Evolutionary conservation across 306 rosid species (phyloP), one percentile per base, ranked within the genome.

Genomic region (Clitoria ternatea): DNA sequence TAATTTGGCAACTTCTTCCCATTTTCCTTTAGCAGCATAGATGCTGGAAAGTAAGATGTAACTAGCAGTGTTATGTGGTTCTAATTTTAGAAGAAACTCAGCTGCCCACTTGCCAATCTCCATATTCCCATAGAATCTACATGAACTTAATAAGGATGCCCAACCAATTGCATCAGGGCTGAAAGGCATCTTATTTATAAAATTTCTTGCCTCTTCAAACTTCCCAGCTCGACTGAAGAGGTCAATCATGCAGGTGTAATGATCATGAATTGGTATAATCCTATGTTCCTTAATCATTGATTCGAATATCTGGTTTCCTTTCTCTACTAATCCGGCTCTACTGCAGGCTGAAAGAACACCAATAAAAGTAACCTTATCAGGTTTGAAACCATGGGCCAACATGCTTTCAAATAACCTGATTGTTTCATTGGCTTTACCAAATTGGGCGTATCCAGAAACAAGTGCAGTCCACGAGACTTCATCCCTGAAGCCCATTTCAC

Each of bases 341-440:
- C 98, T 86, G 79, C 96, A 93, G 78, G 97, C 97, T 50, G 97
- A 90, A 73, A 93, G 87, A 79, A 90, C 97, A 57, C 97, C 98
- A 24, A 90, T 87, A 79, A 90, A 90, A 26, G 98, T 93, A 80
- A 93, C 86, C 50, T 81, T 88, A 72, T 93, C 98, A 0, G 98
- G 97, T 69, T 70, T 85, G 74, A 90, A 77, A 55, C 86, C 84
- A 55, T 77, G 73, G n/a, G 74, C 75, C 69, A 88, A 43, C 97
- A 93, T 90, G 61, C 70, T 84, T 77, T 88, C 96, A 65, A 85
- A 93, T 55, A 93, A 75, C 43, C 73, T 37, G 54, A 92, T 75
- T 35, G 98, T 85, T 81, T 88, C 93, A 23, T 83, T 69, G 47
- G 86, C 97, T 68, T 92, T 87, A 70, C 96, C 97, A 84, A 86